Evolutionary conservation across 495 filamentous ascomycete genomes (phyloP).

Genomic region (Penicillium odoratum): DNA sequence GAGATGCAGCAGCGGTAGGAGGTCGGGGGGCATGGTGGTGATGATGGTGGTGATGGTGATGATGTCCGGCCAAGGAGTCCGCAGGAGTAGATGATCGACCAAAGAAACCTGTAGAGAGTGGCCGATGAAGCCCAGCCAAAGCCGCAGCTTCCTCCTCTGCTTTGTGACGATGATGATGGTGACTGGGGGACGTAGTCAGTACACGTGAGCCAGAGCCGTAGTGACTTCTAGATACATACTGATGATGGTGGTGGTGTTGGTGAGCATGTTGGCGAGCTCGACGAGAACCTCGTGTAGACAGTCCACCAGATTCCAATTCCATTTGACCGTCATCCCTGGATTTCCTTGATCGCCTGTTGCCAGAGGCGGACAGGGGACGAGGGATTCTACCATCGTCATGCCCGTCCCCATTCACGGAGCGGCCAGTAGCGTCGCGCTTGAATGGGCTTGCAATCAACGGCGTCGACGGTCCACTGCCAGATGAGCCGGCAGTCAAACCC

Average conservation of each 20-base stretch:
- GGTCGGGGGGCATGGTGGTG: conserved; percentile 51
- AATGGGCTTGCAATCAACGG: conserved; percentile 59
- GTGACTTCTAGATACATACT: conserved; percentile 47
- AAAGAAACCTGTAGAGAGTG: conserved; percentile 32
- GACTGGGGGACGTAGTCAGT: conserved; percentile 41
- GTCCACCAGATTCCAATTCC: conserved; percentile 61
- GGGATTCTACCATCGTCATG: conserved; percentile 36
- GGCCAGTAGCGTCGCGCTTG: conserved; percentile 41
- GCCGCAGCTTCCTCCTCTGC: conserved; percentile 60
- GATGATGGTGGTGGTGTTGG: conserved; percentile 56
- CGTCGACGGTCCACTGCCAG: conserved; percentile 54
- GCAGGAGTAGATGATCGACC: conserved; percentile 37
- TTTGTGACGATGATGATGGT: conserved; percentile 78
- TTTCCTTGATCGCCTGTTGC: conserved; percentile 52
- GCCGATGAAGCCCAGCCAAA: conserved; percentile 35
- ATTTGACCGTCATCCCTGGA: conserved; percentile 58
- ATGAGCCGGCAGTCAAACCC: conserved; percentile 54
- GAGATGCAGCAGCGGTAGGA: conserved; percentile 35
- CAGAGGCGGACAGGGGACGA: conserved; percentile 54
- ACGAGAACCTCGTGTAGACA: conserved; percentile 55
- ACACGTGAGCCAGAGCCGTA: neutral
- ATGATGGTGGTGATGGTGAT: conserved; percentile 55
- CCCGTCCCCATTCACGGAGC: conserved; percentile 37
- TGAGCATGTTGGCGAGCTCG: conserved; percentile 56
- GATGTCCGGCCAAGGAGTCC: conserved; percentile 40